phyloP scores from a whole-genome alignment of 345 rosid species.

The Salix arbutifolia region DNA sequence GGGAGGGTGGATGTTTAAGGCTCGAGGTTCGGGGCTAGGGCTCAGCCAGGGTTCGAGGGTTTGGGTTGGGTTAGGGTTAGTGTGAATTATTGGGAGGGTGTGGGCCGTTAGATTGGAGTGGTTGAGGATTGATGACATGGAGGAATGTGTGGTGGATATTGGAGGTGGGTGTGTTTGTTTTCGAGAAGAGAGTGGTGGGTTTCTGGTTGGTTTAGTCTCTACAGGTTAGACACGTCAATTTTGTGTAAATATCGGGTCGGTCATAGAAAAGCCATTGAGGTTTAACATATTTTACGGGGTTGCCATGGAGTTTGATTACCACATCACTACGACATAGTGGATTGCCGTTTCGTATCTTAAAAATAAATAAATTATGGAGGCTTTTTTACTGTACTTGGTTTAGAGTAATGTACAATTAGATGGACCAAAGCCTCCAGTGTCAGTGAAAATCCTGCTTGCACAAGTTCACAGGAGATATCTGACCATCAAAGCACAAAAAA shows the following conservation, averaged over 20 bases:
- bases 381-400: no score
- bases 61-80: slow-evolving; percentile 14
- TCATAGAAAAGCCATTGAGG: background rate
- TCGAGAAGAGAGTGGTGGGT: slow-evolving; percentile 7
- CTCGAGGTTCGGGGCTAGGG: slow-evolving; percentile 20
- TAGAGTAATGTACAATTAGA: no score
- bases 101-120: slow-evolving; percentile 25
- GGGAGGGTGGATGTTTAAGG: background rate
- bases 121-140: slow-evolving; percentile 42
- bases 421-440: no score
- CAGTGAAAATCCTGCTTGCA: no score
- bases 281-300: background rate
- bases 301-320: background rate
- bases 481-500: no score
- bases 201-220: background rate
- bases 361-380: no score
- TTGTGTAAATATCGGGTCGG: slow-evolving; percentile 16
- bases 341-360: background rate
- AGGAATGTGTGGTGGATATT: slow-evolving; percentile 26
- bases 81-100: slow-evolving; percentile 14
- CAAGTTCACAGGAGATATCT: no score
- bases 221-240: slow-evolving; percentile 22
- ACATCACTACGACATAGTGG: background rate
- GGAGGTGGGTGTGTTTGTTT: slow-evolving; percentile 42
- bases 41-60: slow-evolving; percentile 2